Evolutionary conservation across 257 asterid species (phyloP).

Genomic region (Plantago ovata): DNA sequence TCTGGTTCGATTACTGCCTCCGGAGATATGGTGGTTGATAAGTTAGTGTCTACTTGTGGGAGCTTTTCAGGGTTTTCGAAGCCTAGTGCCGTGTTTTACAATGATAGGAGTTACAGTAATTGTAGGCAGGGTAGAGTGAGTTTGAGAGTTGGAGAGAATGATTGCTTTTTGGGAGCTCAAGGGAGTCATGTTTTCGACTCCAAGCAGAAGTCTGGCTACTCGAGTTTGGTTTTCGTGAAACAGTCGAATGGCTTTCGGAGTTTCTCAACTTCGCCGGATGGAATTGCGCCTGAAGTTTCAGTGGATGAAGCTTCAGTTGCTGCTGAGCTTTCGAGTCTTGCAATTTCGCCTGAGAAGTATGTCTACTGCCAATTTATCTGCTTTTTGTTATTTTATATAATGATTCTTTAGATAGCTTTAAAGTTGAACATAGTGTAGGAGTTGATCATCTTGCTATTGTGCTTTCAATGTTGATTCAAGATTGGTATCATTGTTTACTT

Average conservation of each 20-base stretch:
- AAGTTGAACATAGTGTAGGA: background rate
- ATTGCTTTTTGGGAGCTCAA: conserved; percentile 18
- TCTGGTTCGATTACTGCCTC: conserved; percentile 45
- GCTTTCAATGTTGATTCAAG: background rate
- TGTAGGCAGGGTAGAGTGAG: conserved; percentile 40
- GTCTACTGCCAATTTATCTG: conserved; percentile 22
- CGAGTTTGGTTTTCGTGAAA: conserved; percentile 20
- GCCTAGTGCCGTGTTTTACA: conserved; percentile 40
- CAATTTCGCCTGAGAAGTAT: conserved; percentile 53
- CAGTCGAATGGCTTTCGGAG: conserved; percentile 25
- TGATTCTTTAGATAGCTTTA: background rate
- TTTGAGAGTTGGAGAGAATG: conserved; percentile 30
- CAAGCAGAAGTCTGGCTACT: conserved; percentile 14
- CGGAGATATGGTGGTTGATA: conserved; percentile 56
- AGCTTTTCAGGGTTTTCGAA: conserved; percentile 42
- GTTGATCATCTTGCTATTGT: no score
- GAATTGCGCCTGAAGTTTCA: conserved; percentile 34
- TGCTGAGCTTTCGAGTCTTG: conserved; percentile 43
- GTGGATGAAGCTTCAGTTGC: conserved; percentile 37
- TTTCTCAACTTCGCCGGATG: conserved; percentile 50
- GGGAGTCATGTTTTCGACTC: conserved; percentile 25
- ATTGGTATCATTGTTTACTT: background rate
- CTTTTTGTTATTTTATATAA: conserved; percentile 1
- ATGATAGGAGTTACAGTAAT: conserved; percentile 33
- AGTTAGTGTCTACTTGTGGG: conserved; percentile 39